These are phyloP conservation scores for Solanum lycopersicoides DNA, from an alignment of 257 asterid species.

Conservation along the genomic window DNA sequence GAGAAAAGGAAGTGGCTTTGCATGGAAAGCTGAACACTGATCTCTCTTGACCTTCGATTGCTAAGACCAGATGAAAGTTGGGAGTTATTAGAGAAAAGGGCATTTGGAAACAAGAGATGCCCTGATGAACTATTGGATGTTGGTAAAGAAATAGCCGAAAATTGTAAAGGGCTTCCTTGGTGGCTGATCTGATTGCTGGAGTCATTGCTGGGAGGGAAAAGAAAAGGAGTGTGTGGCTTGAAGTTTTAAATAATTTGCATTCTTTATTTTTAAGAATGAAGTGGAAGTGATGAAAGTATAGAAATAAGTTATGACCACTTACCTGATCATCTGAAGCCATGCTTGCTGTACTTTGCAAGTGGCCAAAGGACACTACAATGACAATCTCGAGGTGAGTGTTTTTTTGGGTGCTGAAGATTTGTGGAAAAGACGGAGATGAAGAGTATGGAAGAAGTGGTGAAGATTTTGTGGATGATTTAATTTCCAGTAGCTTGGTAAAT, in stretches of 20 bases:
- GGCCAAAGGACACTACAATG: background rate
- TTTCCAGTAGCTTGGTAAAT: conserved; percentile 10
- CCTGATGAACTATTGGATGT: conserved; percentile 4
- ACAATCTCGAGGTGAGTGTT: background rate
- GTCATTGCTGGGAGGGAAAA: conserved; percentile 4
- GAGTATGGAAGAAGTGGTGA: conserved; percentile 2
- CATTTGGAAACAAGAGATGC: background rate
- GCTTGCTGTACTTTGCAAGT: conserved; percentile 14
- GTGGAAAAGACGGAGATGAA: background rate
- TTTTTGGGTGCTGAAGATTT: conserved; percentile 12
- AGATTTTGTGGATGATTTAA: conserved; percentile 4
- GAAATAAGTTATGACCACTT: conserved; percentile 17
- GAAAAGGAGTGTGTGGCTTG: background rate
- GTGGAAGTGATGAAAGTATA: background rate
- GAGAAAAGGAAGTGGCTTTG: background rate
- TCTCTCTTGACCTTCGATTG: background rate
- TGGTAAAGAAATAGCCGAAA: conserved; percentile 2
- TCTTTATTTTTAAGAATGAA: background rate
- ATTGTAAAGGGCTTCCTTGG: conserved; percentile 17
- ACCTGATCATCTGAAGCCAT: conserved; percentile 1
- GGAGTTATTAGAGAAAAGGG: conserved; percentile 7
- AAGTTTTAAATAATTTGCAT: background rate
- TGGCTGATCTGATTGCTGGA: conserved; percentile 5
- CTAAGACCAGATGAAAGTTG: background rate
- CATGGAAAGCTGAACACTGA: background rate